Evolutionary conservation across 192 early-diverging fungal genomes (phyloP), one percentile per base, ranked within the genome.

Genomic region (Coemansia sp.): DNA sequence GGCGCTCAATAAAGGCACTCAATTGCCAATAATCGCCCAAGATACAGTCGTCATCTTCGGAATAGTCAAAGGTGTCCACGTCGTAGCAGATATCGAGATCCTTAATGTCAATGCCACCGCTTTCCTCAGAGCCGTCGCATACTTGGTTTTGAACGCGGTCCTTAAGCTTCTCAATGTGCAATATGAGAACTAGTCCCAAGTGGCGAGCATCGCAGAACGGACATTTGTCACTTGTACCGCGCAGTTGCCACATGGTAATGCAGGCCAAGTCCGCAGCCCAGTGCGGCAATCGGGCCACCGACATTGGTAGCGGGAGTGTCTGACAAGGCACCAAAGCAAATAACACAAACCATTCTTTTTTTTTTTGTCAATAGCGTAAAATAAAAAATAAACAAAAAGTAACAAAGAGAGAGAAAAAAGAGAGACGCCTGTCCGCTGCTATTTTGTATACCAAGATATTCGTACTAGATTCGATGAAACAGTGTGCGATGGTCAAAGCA

Each of bases 271-370:
- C 47, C 47, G 24, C 47, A 51, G 12, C 47, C 25, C 47, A 51
- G 25, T 10, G 47, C 47, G 2, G 47, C 47, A 29, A 51, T 51
- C 1, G 32, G 32, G 4, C 10, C 24, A 51, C 47, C 22, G 4
- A 1, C 47, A 5, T 51, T 25, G 22, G 24, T 27, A 27, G 47
- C 20, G 14, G 3, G 24, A 51, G 22, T 51, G 22, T 51, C 47
- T 5, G 47, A 51, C 22, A 51, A 4, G 12, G 25, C 4, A 25
- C 12, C 25, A 25, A 51, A 51, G 24, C 47, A 68, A 27, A 68
- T 35, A 54, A 42, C 49, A 24, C 67, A 68, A 32, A 54, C 59
- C 67, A 68, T 68, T 17, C 17, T 65, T 64, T 32, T 65, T 64
- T 32, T n/a, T 32, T 36, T 46, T 19, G 19, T 47, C 10, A 43